Evolutionary conservation across 2,329 filamentous ascomycete species (phyloP).

Genomic region (Ustilaginoidea virens): DNA sequence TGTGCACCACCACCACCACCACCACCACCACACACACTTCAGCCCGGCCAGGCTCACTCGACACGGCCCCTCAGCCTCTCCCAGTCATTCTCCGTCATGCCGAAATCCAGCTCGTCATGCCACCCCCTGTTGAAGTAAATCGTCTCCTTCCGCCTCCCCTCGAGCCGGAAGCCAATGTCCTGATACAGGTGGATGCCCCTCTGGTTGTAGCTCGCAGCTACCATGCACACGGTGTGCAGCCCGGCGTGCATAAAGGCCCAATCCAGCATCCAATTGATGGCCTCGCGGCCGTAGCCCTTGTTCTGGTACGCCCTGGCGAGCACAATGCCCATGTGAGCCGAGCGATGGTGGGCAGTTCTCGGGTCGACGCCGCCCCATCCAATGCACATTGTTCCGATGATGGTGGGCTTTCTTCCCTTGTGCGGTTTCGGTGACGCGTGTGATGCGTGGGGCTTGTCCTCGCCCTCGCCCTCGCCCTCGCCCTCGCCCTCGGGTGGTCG

Average conservation of each 20-base stretch:
- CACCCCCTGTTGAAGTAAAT: constrained; percentile 23
- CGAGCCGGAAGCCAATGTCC: constrained; percentile 25
- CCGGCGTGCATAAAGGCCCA: constrained; percentile 28
- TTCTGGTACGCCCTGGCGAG: constrained; percentile 19
- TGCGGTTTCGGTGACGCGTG: neutral
- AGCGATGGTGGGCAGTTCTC: constrained; percentile 8
- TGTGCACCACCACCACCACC: too few relatives aligned
- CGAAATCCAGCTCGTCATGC: constrained; percentile 17
- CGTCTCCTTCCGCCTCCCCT: constrained; percentile 21
- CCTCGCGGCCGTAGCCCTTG: constrained; percentile 28
- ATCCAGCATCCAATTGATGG: constrained; percentile 28
- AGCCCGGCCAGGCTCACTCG: too few relatives aligned
- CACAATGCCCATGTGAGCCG: constrained; percentile 17
- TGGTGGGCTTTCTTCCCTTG: constrained; percentile 1
- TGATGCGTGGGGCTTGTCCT: neutral
- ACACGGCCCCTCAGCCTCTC: constrained; percentile 7
- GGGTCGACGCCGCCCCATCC: constrained; percentile 7
- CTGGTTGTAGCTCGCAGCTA: constrained; percentile 25
- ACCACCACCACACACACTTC: too few relatives aligned
- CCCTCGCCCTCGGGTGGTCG: constrained; percentile 2
- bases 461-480: constrained; percentile 2
- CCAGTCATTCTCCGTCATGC: constrained; percentile 24
- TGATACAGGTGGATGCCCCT: constrained; percentile 26
- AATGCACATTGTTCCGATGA: constrained; percentile 10
- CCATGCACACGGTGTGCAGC: constrained; percentile 26